Evolutionary conservation across 371 early-diverging fungal genomes (phyloP).

Genomic region (Syncephalastrum contaminatum): DNA sequence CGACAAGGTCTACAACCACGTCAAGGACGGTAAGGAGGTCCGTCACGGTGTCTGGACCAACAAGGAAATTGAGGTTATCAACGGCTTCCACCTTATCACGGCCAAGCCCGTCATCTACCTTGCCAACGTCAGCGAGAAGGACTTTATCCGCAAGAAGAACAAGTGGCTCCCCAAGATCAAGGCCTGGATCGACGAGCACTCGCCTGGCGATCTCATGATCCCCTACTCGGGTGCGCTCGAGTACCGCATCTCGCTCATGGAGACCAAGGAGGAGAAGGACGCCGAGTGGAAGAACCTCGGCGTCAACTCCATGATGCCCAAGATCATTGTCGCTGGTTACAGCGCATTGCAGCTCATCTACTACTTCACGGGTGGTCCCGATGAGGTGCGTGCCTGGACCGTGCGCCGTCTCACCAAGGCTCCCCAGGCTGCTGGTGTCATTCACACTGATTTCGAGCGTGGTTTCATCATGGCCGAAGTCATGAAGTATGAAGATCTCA

Average conservation of each 20-base stretch:
- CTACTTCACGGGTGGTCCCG: conserved; percentile 96
- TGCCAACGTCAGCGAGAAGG: conserved; percentile 90
- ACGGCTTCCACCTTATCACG: conserved; percentile 88
- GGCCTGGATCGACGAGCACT: conserved; percentile 89
- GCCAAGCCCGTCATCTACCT: conserved; percentile 98
- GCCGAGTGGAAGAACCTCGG: conserved; percentile 62
- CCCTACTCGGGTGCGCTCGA: conserved; percentile 91
- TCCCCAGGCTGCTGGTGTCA: conserved; percentile 96
- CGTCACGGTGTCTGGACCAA: conserved; percentile 89
- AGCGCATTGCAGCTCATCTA: conserved; percentile 88
- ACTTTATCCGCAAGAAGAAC: conserved; percentile 89
- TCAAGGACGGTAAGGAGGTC: conserved; percentile 79
- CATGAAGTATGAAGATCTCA: conserved; percentile 85
- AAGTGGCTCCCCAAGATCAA: conserved; percentile 91
- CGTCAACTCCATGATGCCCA: conserved; percentile 74
- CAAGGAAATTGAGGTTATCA: conserved; percentile 93
- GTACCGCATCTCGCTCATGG: conserved; percentile 47
- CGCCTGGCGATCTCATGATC: conserved; percentile 85
- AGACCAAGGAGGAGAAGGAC: conserved; percentile 56
- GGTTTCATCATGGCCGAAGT: conserved; percentile 99
- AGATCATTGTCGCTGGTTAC: conserved; percentile 94
- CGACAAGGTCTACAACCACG: conserved; percentile 72
- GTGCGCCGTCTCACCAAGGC: conserved; percentile 90
- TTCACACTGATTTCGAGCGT: conserved; percentile 91
- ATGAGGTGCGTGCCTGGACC: conserved; percentile 97